Base-by-base conservation (phyloP, 768 basidiomycete species). In the Scleroderma citrinum region DNA sequence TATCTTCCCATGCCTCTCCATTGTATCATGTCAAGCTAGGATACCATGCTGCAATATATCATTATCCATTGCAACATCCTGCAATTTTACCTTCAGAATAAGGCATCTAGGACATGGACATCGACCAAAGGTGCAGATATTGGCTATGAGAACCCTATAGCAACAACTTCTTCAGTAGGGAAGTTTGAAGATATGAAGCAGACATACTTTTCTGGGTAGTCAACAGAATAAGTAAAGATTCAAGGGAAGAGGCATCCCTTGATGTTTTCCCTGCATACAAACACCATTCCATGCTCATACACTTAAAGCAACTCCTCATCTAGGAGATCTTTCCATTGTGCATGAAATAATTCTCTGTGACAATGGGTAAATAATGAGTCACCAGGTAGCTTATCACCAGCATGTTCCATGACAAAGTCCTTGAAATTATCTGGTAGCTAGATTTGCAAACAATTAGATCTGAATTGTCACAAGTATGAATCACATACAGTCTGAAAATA, bases 181-280 rank as follows among this genome's bases (percentile, higher is more conserved):
- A n/a, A n/a, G n/a, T n/a, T n/a, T n/a, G n/a, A n/a, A n/a, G n/a
- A n/a, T n/a, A n/a, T n/a, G n/a, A n/a, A n/a, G n/a, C n/a, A n/a
- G n/a, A 56, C 59, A 26, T 38, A 68, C 68, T 70, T 70, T 44
- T 70, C 68, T 0, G 64, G 67, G 41, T 69, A 69, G 42, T 69
- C 62, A 2, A 66, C 63, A 17, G 61, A 58, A 41, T 67, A 67
- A 0, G 64, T 63, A 29, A 67, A 59, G 3, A 68, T 52, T 6
- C 55, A 47, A 8, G 58, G 59, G 40, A 58, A 68, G 4, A 57
- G 31, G 14, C 34, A 30, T 14, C 31, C n/a, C n/a, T 44, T 17
- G 1, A 58, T 12, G 1, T 57, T 47, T 35, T 57, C 52, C 13
- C 5, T n/a, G n/a, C n/a, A n/a, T n/a, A n/a, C n/a, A n/a, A 57